Conservation (phyloP, 208 protist species). For the Trypanosoma brucei region DNA sequence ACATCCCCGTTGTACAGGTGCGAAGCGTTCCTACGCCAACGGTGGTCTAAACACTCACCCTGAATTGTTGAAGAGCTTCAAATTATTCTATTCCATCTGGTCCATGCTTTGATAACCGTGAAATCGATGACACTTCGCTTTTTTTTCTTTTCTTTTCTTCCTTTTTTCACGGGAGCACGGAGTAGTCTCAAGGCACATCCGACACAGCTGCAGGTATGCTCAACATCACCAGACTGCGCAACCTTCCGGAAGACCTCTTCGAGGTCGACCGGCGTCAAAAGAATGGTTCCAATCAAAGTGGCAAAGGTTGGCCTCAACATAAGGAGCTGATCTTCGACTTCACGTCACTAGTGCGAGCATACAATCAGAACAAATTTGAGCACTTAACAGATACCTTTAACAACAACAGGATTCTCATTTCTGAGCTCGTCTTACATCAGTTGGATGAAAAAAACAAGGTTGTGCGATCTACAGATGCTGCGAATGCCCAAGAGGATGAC, state of each 20-base stretch:
- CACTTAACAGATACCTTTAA: conserved; percentile 9
- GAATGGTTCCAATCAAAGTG: too few relatives aligned
- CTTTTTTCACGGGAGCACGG: neutral
- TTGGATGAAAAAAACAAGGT: conserved; percentile 17
- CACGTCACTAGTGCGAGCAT: conserved; percentile 13
- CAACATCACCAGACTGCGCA: conserved; percentile 6
- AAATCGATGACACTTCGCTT: too few relatives aligned
- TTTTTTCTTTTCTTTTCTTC: conserved; percentile 10
- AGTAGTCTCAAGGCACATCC: neutral
- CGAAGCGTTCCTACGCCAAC: too few relatives aligned
- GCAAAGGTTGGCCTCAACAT: neutral
- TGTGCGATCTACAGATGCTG: too few relatives aligned
- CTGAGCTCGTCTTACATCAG: conserved; percentile 16
- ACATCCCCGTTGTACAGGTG: too few relatives aligned
- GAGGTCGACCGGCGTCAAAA: too few relatives aligned
- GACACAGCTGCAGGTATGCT: neutral
- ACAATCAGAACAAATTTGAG: conserved; percentile 7
- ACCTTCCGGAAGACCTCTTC: conserved; percentile 12
- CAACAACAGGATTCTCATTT: conserved; percentile 8
- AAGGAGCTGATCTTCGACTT: conserved; percentile 19
- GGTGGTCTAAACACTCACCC: too few relatives aligned
- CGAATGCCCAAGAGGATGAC: neutral
- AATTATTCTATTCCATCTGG: too few relatives aligned
- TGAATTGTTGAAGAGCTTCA: too few relatives aligned
- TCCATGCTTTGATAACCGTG: too few relatives aligned